Percentiles rank a stretch among this genome's conserved stretches.
Evolutionary conservation across 441 rosid genomes (phyloP).

Genomic region (Aleurites moluccanus): DNA sequence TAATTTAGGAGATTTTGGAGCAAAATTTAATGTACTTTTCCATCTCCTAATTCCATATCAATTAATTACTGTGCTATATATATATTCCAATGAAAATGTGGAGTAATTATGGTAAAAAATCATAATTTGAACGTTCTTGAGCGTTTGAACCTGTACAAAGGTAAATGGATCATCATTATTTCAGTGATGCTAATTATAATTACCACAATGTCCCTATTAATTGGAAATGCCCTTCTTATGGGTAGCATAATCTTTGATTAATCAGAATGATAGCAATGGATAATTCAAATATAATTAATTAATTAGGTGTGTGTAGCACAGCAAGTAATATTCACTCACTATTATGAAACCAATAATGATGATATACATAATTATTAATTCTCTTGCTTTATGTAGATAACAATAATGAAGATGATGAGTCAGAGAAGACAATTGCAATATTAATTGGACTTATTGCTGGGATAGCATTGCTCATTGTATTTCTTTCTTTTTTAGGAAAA

Average conservation of each 20-base stretch:
- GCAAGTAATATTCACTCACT: background rate
- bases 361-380: background rate
- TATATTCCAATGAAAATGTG: constrained; percentile 25
- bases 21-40: background rate
- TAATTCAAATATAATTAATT: background rate
- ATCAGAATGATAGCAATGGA: background rate
- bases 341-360: background rate
- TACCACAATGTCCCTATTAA: constrained; percentile 1
- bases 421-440: constrained; percentile 78
- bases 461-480: constrained; percentile 64
- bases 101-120: constrained; percentile 5
- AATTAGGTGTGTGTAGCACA: background rate
- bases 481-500: constrained; percentile 66
- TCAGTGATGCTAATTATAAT: background rate
- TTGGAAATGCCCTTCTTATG: background rate
- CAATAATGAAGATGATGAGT: constrained; percentile 47
- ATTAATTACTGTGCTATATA: no score
- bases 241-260: constrained; percentile 1
- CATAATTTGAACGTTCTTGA: background rate
- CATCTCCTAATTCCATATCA: background rate
- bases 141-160: background rate
- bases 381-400: constrained; percentile 23
- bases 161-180: background rate
- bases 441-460: constrained; percentile 77
- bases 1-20: background rate